Percentiles rank a stretch among this genome's conserved stretches.
phyloP scores from a whole-genome alignment of 2,329 filamentous ascomycete genomes.

The Aspergillus quadrilineatus region DNA sequence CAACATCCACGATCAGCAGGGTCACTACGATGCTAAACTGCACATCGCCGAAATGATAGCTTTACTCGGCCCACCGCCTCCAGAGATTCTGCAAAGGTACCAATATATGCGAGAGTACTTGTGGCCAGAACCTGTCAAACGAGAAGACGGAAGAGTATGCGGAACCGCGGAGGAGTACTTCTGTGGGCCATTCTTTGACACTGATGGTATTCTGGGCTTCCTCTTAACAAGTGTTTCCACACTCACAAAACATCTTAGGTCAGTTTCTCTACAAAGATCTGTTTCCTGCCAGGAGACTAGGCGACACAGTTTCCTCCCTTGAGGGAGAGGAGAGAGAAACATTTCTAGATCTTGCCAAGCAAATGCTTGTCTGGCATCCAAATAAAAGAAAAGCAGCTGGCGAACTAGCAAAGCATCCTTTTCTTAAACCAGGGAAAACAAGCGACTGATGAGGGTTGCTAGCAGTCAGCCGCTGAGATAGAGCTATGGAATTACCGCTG shows the following conservation, averaged over 20 bases:
- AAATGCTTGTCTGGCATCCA: conserved; percentile 35
- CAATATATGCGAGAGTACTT: conserved; percentile 29
- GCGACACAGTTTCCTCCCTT: conserved; percentile 29
- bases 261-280: conserved; percentile 34
- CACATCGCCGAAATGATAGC: conserved; percentile 47
- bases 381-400: conserved; percentile 29
- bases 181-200: conserved; percentile 39
- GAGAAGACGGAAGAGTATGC: conserved; percentile 31
- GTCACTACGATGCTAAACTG: conserved; percentile 37
- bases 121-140: conserved; percentile 31
- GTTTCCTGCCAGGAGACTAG: conserved; percentile 34
- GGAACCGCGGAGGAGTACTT: conserved; percentile 37
- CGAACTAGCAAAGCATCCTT: conserved; percentile 31
- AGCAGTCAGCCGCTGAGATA: too few species aligned
- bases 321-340: conserved; percentile 29
- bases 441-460: neutral
- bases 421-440: conserved; percentile 30
- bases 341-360: conserved; percentile 32
- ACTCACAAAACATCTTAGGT: conserved; percentile 29
- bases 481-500: too few species aligned
- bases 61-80: conserved; percentile 41
- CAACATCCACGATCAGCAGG: conserved; percentile 34
- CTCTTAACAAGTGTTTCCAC: conserved; percentile 19
- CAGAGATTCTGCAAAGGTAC: conserved; percentile 37
- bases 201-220: conserved; percentile 26